phyloP scores from a whole-genome alignment of 305 asterid species.

The Petunia hybrid region DNA sequence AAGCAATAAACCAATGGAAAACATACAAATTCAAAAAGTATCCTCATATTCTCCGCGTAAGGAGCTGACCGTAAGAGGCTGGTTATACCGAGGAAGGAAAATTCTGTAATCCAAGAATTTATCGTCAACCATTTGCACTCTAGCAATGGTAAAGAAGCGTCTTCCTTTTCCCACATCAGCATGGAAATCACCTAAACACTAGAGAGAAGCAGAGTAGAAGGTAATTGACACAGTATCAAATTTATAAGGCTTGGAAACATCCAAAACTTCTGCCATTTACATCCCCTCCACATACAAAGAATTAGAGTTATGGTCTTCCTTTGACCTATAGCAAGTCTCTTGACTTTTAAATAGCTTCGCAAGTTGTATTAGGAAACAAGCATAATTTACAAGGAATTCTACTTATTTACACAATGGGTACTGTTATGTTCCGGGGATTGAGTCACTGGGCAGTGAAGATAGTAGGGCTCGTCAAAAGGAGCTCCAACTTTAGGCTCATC shows the following conservation, averaged over 20 bases:
- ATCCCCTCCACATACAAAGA: background rate
- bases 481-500: background rate
- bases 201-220: background rate
- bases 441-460: no score
- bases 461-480: background rate
- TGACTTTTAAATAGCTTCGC: background rate
- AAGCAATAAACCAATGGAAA: background rate
- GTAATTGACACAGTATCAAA: background rate
- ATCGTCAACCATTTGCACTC: background rate
- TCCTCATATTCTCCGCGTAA: background rate
- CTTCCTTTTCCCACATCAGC: background rate
- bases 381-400: background rate
- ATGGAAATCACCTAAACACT: background rate
- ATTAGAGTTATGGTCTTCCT: background rate
- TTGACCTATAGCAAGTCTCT: background rate
- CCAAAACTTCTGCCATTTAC: background rate
- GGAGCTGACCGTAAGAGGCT: conserved; percentile 2
- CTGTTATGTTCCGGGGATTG: no score
- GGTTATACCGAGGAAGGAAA: background rate
- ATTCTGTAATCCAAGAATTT: background rate
- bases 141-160: background rate
- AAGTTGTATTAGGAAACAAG: background rate
- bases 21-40: background rate
- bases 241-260: background rate
- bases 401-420: background rate